Conservation (phyloP, 148 eudicot genomes). For the Agrostemma githago region DNA sequence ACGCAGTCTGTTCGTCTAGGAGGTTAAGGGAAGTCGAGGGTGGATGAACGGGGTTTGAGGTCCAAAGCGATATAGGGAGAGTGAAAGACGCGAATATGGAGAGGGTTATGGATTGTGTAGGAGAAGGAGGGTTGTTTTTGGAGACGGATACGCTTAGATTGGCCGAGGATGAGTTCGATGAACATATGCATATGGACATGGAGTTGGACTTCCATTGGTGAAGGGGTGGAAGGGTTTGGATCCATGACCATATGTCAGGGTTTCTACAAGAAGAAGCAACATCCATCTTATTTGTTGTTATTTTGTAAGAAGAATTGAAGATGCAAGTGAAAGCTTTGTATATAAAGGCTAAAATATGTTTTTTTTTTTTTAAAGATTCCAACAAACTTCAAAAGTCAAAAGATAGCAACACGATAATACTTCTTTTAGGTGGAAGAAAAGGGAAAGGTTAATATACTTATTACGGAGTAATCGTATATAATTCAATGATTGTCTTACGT, state of each 20-base stretch:
- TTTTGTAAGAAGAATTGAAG: not conserved
- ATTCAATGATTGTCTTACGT: no score
- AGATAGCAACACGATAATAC: not conserved
- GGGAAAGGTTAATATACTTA: no score
- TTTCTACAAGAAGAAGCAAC: conserved; percentile 27
- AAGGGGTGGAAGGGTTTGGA: conserved; percentile 58
- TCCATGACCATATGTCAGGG: conserved; percentile 68
- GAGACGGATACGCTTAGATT: conserved; percentile 49
- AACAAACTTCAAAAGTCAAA: conserved; percentile 23
- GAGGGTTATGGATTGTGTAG: conserved; percentile 36
- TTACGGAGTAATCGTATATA: no score
- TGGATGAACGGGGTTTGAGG: conserved; percentile 52
- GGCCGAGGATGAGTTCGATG: conserved; percentile 49
- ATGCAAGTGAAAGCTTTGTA: conserved; percentile 11
- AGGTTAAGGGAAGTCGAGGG: conserved; percentile 19
- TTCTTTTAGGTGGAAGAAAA: no score
- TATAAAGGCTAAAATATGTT: conserved; percentile 19
- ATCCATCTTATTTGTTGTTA: conserved; percentile 1
- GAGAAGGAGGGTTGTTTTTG: conserved; percentile 31
- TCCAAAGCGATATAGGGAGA: conserved; percentile 59
- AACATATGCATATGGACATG: conserved; percentile 45
- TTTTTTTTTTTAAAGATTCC: conserved; percentile 16
- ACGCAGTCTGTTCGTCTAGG: conserved; percentile 29
- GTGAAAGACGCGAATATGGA: conserved; percentile 54
- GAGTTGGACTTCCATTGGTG: conserved; percentile 47